These are phyloP conservation scores for Apostasia shenzhenica DNA, from an alignment of 106 monocot genomes.

Conservation along the genomic window DNA sequence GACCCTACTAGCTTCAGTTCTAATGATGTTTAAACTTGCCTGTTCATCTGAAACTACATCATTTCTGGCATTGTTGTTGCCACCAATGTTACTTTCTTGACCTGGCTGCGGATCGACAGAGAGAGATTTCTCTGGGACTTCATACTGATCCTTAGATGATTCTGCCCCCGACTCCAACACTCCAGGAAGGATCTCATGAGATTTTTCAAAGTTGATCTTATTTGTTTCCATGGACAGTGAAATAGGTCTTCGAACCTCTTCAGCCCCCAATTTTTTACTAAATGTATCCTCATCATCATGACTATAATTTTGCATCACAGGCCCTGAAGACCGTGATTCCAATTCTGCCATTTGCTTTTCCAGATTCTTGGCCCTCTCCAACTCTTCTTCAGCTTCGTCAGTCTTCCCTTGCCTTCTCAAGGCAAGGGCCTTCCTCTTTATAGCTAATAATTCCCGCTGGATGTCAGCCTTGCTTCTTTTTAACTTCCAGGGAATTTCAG, in stretches of 20 bases:
- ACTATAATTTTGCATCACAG: conserved; percentile 6
- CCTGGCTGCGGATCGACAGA: background rate
- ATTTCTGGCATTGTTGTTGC: background rate
- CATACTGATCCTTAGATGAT: background rate
- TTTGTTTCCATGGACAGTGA: background rate
- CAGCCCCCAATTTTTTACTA: background rate
- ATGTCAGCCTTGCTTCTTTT: conserved; percentile 51
- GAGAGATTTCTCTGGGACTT: background rate
- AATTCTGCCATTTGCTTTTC: conserved; percentile 62
- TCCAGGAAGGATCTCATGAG: background rate
- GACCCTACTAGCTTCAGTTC: conserved; percentile 1
- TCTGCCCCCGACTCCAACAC: background rate
- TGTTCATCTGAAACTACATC: background rate
- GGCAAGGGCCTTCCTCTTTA: conserved; percentile 83
- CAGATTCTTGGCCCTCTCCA: conserved; percentile 64
- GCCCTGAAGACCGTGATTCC: conserved; percentile 24
- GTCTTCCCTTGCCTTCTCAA: conserved; percentile 76
- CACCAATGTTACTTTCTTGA: background rate
- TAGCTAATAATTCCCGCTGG: conserved; percentile 65
- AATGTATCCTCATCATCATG: background rate
- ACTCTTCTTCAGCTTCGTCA: conserved; percentile 71
- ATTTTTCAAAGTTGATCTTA: background rate
- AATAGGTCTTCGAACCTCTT: background rate
- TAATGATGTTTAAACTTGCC: conserved; percentile 3
- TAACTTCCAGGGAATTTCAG: conserved; percentile 13